Conservation (phyloP, 306 rosid species). For the Trichosanthes truncata region DNA sequence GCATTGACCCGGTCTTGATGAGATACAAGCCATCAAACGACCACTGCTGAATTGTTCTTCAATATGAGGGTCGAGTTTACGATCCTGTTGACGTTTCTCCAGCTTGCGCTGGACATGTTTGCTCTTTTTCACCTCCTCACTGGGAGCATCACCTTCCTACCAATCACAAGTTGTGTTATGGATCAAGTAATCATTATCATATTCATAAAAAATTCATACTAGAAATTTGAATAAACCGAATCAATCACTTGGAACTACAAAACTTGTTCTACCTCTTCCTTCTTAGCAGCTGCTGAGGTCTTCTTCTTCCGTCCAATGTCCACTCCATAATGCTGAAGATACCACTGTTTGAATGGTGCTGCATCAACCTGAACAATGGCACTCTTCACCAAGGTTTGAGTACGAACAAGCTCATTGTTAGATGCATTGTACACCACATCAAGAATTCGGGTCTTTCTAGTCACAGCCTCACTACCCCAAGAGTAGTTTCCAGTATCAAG, state of each 20-base stretch:
- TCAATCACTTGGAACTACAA: background rate
- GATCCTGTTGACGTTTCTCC: background rate
- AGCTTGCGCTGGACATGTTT: slow-evolving; percentile 2
- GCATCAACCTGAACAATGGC: background rate
- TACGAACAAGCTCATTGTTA: background rate
- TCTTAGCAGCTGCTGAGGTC: background rate
- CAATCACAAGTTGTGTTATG: background rate
- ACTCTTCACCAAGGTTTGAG: background rate
- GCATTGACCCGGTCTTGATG: background rate
- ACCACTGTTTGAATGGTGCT: background rate
- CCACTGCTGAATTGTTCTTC: background rate
- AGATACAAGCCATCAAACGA: background rate
- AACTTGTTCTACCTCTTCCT: too few species aligned
- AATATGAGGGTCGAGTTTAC: background rate
- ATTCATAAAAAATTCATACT: background rate
- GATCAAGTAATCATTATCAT: background rate
- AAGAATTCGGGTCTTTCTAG: background rate
- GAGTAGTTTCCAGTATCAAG: background rate
- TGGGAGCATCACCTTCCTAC: background rate
- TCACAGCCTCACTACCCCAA: background rate
- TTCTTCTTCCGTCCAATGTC: background rate
- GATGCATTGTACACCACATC: background rate
- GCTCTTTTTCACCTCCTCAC: background rate
- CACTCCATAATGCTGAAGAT: background rate
- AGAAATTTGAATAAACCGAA: too few species aligned